phyloP scores from a whole-genome alignment of 1,284 basidiomycete genomes.

The Ceratobasidium sp. region DNA sequence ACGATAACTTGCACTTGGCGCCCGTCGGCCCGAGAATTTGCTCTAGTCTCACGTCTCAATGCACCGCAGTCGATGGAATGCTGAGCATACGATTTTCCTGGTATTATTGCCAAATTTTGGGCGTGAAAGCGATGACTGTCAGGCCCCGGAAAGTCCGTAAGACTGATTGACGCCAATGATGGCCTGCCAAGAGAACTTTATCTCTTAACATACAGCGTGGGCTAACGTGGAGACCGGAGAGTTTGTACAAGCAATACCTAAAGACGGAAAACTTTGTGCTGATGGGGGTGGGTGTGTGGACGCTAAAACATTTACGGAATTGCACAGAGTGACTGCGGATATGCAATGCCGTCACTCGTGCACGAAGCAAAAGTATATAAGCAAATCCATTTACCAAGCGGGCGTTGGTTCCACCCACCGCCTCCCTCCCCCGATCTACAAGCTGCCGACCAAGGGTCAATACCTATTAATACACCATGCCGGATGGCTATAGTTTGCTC shows the following conservation, averaged over 20 bases:
- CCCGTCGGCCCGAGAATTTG: neutral
- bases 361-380: neutral
- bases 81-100: too few species aligned
- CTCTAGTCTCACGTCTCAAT: neutral
- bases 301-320: neutral
- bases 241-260: too few species aligned
- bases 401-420: neutral
- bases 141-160: too few species aligned
- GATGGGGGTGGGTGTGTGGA: too few species aligned
- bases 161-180: neutral
- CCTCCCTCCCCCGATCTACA: neutral
- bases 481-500: constrained; percentile 14
- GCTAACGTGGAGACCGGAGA: too few species aligned
- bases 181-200: neutral
- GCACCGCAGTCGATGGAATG: neutral
- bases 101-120: too few species aligned
- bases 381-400: neutral
- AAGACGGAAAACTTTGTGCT: too few species aligned
- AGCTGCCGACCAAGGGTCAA: neutral
- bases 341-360: neutral
- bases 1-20: neutral
- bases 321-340: neutral
- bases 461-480: constrained; percentile 7
- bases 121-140: neutral
- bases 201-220: too few species aligned